Conservation (phyloP, 495 filamentous ascomycete genomes). For the Penicillium waksmanii region DNA sequence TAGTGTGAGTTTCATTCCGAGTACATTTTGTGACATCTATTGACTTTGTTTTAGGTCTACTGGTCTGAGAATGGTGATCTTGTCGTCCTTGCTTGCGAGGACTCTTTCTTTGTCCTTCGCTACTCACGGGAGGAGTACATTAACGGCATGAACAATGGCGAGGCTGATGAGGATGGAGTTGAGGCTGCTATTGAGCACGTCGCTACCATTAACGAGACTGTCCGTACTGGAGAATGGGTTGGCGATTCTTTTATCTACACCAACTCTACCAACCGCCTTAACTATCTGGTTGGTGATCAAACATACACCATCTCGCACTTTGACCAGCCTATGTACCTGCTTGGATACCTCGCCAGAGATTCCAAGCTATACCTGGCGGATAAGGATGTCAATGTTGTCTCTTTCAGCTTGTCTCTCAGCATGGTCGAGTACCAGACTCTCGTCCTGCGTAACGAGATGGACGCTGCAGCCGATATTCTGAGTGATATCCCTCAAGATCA, state of each 20-base stretch:
- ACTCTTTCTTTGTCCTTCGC: slow-evolving; percentile 91
- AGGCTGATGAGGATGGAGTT: slow-evolving; percentile 92
- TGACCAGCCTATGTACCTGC: slow-evolving; percentile 90
- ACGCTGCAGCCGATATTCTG: slow-evolving; percentile 84
- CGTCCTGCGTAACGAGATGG: slow-evolving; percentile 93
- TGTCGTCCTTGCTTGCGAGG: slow-evolving; percentile 90
- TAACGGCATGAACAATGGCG: slow-evolving; percentile 75
- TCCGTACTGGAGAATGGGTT: slow-evolving; percentile 96
- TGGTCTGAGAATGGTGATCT: slow-evolving; percentile 97
- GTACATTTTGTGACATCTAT: slow-evolving; percentile 12
- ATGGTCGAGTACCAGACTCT: slow-evolving; percentile 98
- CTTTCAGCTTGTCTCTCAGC: slow-evolving; percentile 88
- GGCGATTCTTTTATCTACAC: slow-evolving; percentile 99
- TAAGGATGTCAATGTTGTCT: slow-evolving; percentile 90
- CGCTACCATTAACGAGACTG: slow-evolving; percentile 90
- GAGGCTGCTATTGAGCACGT: slow-evolving; percentile 96
- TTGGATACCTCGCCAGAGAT: slow-evolving; percentile 94
- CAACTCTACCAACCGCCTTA: slow-evolving; percentile 92
- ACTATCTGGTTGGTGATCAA: slow-evolving; percentile 97
- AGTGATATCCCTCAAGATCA: slow-evolving; percentile 82
- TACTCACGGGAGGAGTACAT: slow-evolving; percentile 88
- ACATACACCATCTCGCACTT: slow-evolving; percentile 99
- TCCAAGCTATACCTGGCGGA: slow-evolving; percentile 91
- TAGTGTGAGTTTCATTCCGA: slow-evolving; percentile 49
- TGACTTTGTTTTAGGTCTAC: slow-evolving; percentile 66